Evolutionary conservation across 768 basidiomycete species (phyloP), one percentile per base, ranked within the genome.

Genomic region (Ephemerocybe angulata): DNA sequence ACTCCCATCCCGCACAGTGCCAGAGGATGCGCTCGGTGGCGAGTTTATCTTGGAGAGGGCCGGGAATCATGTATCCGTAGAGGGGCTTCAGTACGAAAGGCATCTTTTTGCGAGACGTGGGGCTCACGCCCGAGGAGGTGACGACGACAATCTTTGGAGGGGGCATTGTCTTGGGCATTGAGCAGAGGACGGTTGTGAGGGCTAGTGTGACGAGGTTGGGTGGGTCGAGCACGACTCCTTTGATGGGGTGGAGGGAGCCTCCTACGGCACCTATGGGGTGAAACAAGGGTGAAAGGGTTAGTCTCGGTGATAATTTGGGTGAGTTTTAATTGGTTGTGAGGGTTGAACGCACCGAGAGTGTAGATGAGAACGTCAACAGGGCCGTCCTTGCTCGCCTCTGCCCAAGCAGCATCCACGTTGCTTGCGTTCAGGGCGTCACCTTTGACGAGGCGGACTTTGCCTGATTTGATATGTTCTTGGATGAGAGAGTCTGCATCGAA

Each of bases 11-110:
- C 0, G 79, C 71, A 54, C 71, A 68, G 54, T 85, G 72, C 0
- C 74, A 67, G 3, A 82, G 46, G 2, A 78, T 65, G 27, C 79
- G 72, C 67, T 90, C 88, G 30, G 70, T 67, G 8, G 80, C 85
- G 41, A 81, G 37, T 67, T 89, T 90, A 66, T 89, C 87, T 29
- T 63, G 71, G 63, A 84, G 85, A 4, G 84, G 79, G 1, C 29
- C 55, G 4, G 64, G 38, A 35, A 86, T 66, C 24, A 81, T 44
- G 56, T 69, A 74, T 3, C 63, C 56, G 63, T 86, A 87, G 0
- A 88, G 0, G 0, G 75, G 74, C 58, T 77, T 80, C 30, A 84
- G 58, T 2, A 67, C 63, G 24, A 78, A 44, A 0, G 87, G 86
- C 1, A 87, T 69, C 3, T 63, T 58, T 0, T 64, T 57, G 57